These are phyloP conservation scores for Chlamydomonas reinhardtii DNA, from an alignment of 163 green algal species.

Conservation along the genomic window DNA sequence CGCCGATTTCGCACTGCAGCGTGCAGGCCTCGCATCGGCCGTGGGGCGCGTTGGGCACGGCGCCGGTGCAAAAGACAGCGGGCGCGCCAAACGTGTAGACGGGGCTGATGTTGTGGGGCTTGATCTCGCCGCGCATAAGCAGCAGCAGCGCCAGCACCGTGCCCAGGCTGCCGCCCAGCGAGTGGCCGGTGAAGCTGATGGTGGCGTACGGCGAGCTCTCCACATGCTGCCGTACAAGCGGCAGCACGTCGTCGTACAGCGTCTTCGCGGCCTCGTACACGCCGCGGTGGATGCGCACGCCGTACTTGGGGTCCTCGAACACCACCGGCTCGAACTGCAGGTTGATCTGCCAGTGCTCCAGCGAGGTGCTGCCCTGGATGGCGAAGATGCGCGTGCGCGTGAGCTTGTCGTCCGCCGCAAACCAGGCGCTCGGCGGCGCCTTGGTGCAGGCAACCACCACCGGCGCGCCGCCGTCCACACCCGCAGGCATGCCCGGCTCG, in stretches of 20 bases:
- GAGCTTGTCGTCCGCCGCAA: slow-evolving; percentile 81
- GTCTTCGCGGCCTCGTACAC: slow-evolving; percentile 88
- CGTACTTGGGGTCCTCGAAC: slow-evolving; percentile 87
- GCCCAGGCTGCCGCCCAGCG: slow-evolving; percentile 92
- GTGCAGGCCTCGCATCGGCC: slow-evolving; percentile 25
- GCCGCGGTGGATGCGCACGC: slow-evolving; percentile 88
- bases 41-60: slow-evolving; percentile 49
- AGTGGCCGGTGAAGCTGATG: slow-evolving; percentile 80
- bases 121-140: slow-evolving; percentile 83
- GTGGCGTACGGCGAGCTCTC: slow-evolving; percentile 50
- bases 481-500: not conserved
- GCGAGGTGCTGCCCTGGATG: slow-evolving; percentile 80
- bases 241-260: slow-evolving; percentile 90
- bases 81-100: slow-evolving; percentile 95
- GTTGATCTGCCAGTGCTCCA: slow-evolving; percentile 94
- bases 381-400: slow-evolving; percentile 86
- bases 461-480: slow-evolving; percentile 1
- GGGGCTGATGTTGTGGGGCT: slow-evolving; percentile 67
- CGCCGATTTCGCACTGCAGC: slow-evolving; percentile 27
- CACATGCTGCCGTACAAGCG: slow-evolving; percentile 90
- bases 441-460: slow-evolving; percentile 44
- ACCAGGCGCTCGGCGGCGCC: slow-evolving; percentile 72
- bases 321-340: slow-evolving; percentile 95
- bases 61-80: slow-evolving; percentile 89
- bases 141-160: slow-evolving; percentile 94